Percentiles rank a stretch among this genome's conserved stretches.
Conservation (phyloP, 2,329 filamentous ascomycete species). For the Hypoxylon sp. region DNA sequence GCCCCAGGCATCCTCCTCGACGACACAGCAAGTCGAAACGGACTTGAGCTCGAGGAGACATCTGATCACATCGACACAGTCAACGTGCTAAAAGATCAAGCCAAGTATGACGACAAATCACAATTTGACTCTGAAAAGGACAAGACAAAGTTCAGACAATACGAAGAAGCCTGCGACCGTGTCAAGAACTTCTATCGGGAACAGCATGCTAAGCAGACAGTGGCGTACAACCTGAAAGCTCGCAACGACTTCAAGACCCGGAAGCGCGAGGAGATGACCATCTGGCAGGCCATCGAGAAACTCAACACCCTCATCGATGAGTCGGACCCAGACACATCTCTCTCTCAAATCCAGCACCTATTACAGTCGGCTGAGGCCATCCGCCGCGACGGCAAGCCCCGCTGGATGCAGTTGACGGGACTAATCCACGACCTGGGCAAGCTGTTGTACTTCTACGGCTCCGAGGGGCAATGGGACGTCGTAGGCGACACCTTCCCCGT, state of each 20-base stretch:
- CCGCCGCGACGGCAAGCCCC: slow-evolving; percentile 83
- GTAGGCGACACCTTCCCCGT: slow-evolving; percentile 89
- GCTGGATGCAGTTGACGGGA: slow-evolving; percentile 85
- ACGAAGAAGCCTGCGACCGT: slow-evolving; percentile 83
- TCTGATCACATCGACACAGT: slow-evolving; percentile 67
- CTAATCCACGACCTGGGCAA: slow-evolving; percentile 86
- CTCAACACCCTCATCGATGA: slow-evolving; percentile 92
- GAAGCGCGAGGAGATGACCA: slow-evolving; percentile 76
- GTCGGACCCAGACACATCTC: slow-evolving; percentile 88
- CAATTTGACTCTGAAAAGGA: slow-evolving; percentile 81
- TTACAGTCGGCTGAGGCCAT: slow-evolving; percentile 92
- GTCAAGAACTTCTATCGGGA: slow-evolving; percentile 89
- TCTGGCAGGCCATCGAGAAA: slow-evolving; percentile 94
- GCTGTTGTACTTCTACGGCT: slow-evolving; percentile 83
- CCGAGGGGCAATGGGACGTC: slow-evolving; percentile 92
- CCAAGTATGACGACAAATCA: slow-evolving; percentile 63
- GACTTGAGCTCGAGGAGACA: slow-evolving; percentile 58
- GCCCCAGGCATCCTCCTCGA: slow-evolving; percentile 52
- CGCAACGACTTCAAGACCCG: slow-evolving; percentile 78
- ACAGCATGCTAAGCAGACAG: slow-evolving; percentile 78
- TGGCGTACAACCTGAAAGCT: slow-evolving; percentile 86
- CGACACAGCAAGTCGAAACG: slow-evolving; percentile 49
- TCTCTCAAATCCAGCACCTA: slow-evolving; percentile 90
- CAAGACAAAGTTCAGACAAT: slow-evolving; percentile 85
- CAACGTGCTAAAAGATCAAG: slow-evolving; percentile 63